These are phyloP conservation scores for Pythium scleroteichum DNA, from an alignment of 352 stramenopile species.

Conservation along the genomic window DNA sequence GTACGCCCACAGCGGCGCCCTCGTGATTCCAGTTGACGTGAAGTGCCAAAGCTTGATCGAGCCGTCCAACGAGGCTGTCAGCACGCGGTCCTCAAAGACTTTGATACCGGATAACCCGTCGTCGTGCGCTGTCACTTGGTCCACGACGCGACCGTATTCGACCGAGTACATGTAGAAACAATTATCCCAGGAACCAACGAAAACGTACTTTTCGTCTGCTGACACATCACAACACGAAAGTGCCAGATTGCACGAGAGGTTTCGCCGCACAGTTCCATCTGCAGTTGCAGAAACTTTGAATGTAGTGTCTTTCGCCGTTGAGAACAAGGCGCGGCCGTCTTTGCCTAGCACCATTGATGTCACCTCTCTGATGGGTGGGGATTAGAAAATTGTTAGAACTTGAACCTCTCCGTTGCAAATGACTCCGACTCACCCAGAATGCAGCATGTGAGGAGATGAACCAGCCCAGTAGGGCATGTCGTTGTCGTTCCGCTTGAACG, in stretches of 20 bases:
- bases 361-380: constrained; percentile 44
- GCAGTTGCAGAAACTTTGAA: constrained; percentile 76
- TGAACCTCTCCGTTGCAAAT: neutral
- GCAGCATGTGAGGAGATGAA: constrained; percentile 65
- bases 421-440: constrained; percentile 53
- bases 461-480: constrained; percentile 63
- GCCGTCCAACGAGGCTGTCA: constrained; percentile 76
- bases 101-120: constrained; percentile 75
- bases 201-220: constrained; percentile 79
- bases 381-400: neutral
- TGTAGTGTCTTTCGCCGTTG: constrained; percentile 71
- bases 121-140: constrained; percentile 81
- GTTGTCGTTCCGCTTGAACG: constrained; percentile 30
- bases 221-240: constrained; percentile 82
- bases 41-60: constrained; percentile 85
- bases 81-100: constrained; percentile 71
- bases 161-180: constrained; percentile 89
- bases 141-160: constrained; percentile 75
- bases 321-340: constrained; percentile 67
- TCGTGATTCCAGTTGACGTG: constrained; percentile 63
- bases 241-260: constrained; percentile 74
- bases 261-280: constrained; percentile 62
- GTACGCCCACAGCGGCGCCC: constrained; percentile 60
- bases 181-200: constrained; percentile 83
- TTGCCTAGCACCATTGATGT: constrained; percentile 65